Evolutionary conservation across 2,329 filamentous ascomycete species (phyloP).

Genomic region (Talaromyces marneffei): DNA sequence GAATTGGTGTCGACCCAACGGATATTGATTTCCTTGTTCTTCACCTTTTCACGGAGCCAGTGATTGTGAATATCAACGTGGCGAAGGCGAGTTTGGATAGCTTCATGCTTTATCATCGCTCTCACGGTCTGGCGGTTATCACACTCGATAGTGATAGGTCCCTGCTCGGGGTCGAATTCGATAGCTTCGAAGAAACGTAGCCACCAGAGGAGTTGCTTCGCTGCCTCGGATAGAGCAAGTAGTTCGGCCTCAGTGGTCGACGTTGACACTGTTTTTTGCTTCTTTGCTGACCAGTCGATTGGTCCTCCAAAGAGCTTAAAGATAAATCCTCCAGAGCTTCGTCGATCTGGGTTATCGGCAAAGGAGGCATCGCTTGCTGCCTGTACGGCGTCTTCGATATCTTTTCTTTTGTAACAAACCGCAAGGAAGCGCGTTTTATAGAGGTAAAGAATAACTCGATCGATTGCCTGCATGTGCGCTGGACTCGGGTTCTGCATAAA

Average conservation of each 20-base stretch:
- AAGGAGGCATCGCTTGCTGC: background rate
- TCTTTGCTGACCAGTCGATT: background rate
- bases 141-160: background rate
- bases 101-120: background rate
- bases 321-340: background rate
- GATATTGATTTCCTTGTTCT: background rate
- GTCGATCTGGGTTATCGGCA: background rate
- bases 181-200: background rate
- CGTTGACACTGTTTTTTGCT: background rate
- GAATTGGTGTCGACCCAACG: background rate
- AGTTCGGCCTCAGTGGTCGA: background rate
- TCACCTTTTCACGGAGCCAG: background rate
- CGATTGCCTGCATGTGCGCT: background rate
- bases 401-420: background rate
- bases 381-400: background rate
- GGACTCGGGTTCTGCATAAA: background rate
- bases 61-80: background rate
- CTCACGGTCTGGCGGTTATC: background rate
- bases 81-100: background rate
- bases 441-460: background rate
- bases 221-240: background rate
- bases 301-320: background rate
- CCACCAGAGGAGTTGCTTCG: background rate
- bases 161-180: background rate
- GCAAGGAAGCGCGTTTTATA: background rate